A percentile compares a stretch with the other conserved stretches of the same genome.
Evolutionary conservation across 768 basidiomycete species (phyloP).

Genomic region (Pholiota conissans): DNA sequence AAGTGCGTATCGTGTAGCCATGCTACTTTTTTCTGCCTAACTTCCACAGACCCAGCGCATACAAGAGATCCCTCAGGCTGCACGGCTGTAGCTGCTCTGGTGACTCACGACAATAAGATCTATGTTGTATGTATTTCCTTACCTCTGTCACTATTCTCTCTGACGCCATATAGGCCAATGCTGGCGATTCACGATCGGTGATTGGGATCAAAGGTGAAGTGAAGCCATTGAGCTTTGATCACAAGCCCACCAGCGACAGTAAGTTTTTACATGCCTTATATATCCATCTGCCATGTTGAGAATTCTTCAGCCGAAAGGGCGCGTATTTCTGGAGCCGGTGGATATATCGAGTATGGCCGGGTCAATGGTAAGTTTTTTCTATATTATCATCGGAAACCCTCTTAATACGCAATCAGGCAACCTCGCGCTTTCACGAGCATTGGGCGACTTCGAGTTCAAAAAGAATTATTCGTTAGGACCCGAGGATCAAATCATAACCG

Average conservation of each 20-base stretch:
- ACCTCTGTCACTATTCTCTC: neutral
- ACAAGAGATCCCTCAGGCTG: slow-evolving; percentile 93
- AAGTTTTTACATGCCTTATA: slow-evolving; percentile 24
- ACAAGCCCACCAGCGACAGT: slow-evolving; percentile 92
- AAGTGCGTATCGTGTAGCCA: slow-evolving; percentile 46
- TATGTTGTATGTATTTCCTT: slow-evolving; percentile 60
- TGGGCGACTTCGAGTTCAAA: slow-evolving; percentile 99
- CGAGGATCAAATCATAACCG: slow-evolving; percentile 93
- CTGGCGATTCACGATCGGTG: slow-evolving; percentile 94
- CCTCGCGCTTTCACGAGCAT: slow-evolving; percentile 89
- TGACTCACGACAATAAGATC: slow-evolving; percentile 77
- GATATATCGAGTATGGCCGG: slow-evolving; percentile 94
- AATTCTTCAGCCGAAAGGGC: slow-evolving; percentile 66
- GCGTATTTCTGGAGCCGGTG: slow-evolving; percentile 88
- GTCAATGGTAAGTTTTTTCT: slow-evolving; percentile 74
- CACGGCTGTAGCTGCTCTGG: slow-evolving; percentile 87
- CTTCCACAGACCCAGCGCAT: slow-evolving; percentile 72
- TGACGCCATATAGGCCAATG: slow-evolving; percentile 74
- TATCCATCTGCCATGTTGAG: slow-evolving; percentile 7
- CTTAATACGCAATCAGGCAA: slow-evolving; percentile 59
- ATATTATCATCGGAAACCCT: slow-evolving; percentile 1
- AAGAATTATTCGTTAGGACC: slow-evolving; percentile 80
- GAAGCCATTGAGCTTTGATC: slow-evolving; percentile 89
- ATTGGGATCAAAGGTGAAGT: slow-evolving; percentile 83
- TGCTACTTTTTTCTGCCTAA: slow-evolving; percentile 13